A percentile compares a stretch with the other conserved stretches of the same genome.
phyloP scores from a whole-genome alignment of 2,329 filamentous ascomycete species.

The Talaromyces sp. region DNA sequence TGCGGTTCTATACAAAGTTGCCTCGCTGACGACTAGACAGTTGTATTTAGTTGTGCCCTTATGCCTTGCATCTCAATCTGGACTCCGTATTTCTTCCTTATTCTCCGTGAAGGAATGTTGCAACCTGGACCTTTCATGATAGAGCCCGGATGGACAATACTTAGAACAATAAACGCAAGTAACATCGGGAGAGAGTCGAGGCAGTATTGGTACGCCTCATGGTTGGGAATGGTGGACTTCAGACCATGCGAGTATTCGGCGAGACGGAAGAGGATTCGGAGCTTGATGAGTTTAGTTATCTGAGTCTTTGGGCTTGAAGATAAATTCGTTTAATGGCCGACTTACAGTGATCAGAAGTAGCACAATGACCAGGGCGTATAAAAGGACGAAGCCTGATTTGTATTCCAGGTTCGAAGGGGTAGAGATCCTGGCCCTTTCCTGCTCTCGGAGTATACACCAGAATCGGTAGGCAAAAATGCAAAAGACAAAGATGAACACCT shows the following conservation, averaged over 20 bases:
- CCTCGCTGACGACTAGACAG: background rate
- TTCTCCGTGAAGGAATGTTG: slow-evolving; percentile 35
- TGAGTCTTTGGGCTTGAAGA: too few relatives aligned
- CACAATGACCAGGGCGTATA: slow-evolving; percentile 37
- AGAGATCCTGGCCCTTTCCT: too few relatives aligned
- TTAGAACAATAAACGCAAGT: slow-evolving; percentile 40
- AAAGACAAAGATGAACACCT: slow-evolving; percentile 49
- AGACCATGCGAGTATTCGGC: slow-evolving; percentile 52
- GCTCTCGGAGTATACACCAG: slow-evolving; percentile 18
- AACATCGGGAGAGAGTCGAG: slow-evolving; percentile 55
- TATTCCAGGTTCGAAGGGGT: too few relatives aligned
- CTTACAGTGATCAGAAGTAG: slow-evolving; percentile 40
- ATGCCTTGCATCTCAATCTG: background rate
- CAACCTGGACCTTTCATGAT: slow-evolving; percentile 43
- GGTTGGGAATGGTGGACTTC: slow-evolving; percentile 52
- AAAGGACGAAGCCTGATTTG: slow-evolving; percentile 14
- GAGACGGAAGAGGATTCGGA: slow-evolving; percentile 58
- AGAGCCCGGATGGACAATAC: slow-evolving; percentile 45
- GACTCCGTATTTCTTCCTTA: background rate
- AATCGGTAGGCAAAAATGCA: slow-evolving; percentile 36
- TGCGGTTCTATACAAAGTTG: too few relatives aligned
- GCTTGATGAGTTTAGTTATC: slow-evolving; percentile 20
- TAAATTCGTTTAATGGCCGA: background rate
- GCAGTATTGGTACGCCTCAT: slow-evolving; percentile 52
- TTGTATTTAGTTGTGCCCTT: background rate